These are phyloP conservation scores for Cladophialophora bantiana DNA, from an alignment of 2,329 filamentous ascomycete genomes.

Conservation along the genomic window DNA sequence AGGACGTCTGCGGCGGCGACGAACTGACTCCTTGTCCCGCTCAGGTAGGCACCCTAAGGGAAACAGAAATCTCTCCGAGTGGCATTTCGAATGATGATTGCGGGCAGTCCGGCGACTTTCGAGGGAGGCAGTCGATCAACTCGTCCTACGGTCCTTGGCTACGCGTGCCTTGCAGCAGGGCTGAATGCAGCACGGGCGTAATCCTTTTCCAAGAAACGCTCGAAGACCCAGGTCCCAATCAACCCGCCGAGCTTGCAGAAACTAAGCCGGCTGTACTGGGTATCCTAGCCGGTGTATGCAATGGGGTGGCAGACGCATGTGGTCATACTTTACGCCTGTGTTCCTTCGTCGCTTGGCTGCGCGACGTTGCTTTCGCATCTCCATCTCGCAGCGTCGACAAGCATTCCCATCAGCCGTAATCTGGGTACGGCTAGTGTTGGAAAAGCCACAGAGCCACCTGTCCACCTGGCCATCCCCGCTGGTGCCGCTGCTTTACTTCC, in stretches of 20 bases:
- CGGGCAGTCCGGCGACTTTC: neutral
- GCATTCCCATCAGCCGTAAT: neutral
- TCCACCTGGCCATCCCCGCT: no score
- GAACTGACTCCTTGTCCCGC: neutral
- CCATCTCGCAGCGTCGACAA: neutral
- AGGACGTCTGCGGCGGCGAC: neutral
- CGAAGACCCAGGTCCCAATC: neutral
- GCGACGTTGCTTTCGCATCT: neutral
- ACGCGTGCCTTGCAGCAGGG: conserved; percentile 27
- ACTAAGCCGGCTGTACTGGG: no score
- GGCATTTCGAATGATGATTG: neutral
- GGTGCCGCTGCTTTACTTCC: no score
- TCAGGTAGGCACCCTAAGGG: conserved; percentile 6
- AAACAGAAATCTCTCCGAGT: neutral
- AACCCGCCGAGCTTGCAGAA: no score
- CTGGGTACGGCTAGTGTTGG: neutral
- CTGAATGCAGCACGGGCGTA: conserved; percentile 5
- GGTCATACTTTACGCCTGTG: conserved; percentile 1
- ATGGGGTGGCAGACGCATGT: neutral
- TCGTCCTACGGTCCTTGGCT: neutral
- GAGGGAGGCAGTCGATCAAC: neutral
- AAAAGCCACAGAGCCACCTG: no score
- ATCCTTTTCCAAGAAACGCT: neutral
- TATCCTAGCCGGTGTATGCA: neutral
- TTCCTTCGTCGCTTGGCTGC: neutral